Base-by-base conservation (phyloP, 768 basidiomycete genomes). In the Fistulinella prunicolor region DNA sequence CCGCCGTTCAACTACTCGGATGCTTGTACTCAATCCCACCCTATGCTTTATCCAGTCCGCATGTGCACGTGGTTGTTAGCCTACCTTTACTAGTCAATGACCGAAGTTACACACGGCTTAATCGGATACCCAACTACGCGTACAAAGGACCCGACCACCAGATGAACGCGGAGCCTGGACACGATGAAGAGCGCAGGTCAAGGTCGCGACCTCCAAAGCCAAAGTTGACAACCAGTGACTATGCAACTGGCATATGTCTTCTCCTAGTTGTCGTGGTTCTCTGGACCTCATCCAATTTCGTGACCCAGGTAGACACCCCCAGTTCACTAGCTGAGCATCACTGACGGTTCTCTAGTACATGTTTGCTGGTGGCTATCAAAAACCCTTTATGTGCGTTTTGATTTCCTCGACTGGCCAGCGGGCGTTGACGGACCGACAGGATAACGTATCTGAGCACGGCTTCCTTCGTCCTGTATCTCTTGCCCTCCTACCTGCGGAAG, bases 371-470 rank as follows among this genome's bases (percentile, higher is more conserved):
- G 91, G 89, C 36, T 95, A 84, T 58, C 80, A 86, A 63, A 97
- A 96, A 60, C 92, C 92, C 9, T 98, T 95, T 68, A 72, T 94
- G 94, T 85, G 51, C 48, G 79, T 68, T 42, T 24, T 34, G 23
- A 32, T 21, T 41, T 32, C 34, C 41, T 10, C 29, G 22, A 34
- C 38, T n/a, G 39, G 19, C 26, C 41, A 5, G 43, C 23, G 2
- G 29, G 37, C 23, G 10, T 39, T 55, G 48, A 60, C 40, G 20
- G 24, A n/a, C 19, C 24, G 19, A 21, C 48, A 89, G 89, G 48
- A 79, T 91, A 42, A 94, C 95, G 10, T 98, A 96, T 61, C 72
- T 95, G 62, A 93, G 85, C 68, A 97, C 94, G 1, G 85, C 88
- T 52, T 76, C 91, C n/a, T 98, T 98, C 62, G 70, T 80, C 4